A percentile compares a stretch with the other conserved stretches of the same genome.
These are phyloP conservation scores for Chaetomium sp. DNA, from an alignment of 2,329 filamentous ascomycete genomes.

Conservation along the genomic window DNA sequence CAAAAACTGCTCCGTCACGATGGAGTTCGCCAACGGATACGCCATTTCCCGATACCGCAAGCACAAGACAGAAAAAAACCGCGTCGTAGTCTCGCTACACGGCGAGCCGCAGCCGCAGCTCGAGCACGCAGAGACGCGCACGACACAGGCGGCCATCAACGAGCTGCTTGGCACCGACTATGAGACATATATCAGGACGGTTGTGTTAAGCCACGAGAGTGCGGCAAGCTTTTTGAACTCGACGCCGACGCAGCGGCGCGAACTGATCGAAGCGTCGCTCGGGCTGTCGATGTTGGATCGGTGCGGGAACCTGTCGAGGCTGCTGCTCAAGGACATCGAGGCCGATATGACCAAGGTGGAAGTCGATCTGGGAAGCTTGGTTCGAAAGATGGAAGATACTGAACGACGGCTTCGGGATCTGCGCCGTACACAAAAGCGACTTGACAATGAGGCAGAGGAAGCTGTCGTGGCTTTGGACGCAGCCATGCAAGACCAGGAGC, in stretches of 20 bases:
- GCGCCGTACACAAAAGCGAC: not conserved
- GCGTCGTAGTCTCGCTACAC: not conserved
- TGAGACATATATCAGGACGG: not conserved
- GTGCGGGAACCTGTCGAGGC: not conserved
- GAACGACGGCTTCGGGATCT: not conserved
- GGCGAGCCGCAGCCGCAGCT: not conserved
- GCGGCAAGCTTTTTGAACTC: not conserved
- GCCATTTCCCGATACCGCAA: not conserved
- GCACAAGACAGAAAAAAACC: not conserved
- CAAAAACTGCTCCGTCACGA: not conserved
- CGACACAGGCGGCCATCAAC: not conserved
- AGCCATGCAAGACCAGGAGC: not conserved
- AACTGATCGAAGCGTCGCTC: not conserved
- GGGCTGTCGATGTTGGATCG: not conserved
- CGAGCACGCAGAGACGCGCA: not conserved
- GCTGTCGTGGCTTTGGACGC: not conserved
- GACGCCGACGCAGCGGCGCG: not conserved
- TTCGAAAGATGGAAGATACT: not conserved
- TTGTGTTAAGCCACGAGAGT: not conserved
- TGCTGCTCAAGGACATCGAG: not conserved
- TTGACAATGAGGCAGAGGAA: not conserved
- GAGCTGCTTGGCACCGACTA: not conserved
- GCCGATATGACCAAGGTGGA: not conserved
- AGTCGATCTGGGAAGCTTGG: not conserved
- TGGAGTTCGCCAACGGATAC: not conserved